Percentiles rank a stretch among this genome's conserved stretches.
Conservation (phyloP, 2,329 filamentous ascomycete genomes). For the Helotiales sp. region DNA sequence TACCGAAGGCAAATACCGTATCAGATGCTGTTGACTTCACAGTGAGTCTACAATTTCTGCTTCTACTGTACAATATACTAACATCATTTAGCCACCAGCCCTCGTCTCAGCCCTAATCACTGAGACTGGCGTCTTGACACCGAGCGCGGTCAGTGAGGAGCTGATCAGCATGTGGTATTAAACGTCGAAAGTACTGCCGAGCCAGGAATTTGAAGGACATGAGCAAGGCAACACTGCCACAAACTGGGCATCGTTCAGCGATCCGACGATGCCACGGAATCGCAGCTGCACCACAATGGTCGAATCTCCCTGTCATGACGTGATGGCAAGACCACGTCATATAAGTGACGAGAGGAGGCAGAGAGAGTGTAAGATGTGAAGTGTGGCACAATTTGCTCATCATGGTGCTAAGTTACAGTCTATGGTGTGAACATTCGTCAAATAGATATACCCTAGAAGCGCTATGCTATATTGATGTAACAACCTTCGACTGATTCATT, state of each 20-base stretch:
- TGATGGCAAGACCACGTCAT: background rate
- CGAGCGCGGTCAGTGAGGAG: slow-evolving; percentile 72
- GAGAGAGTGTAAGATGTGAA: background rate
- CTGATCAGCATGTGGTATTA: slow-evolving; percentile 53
- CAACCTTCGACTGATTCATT: background rate
- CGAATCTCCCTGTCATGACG: background rate
- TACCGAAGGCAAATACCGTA: slow-evolving; percentile 42
- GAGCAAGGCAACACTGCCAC: background rate
- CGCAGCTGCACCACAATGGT: background rate
- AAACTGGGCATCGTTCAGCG: background rate
- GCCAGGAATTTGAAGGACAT: background rate
- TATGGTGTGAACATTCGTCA: background rate
- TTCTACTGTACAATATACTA: slow-evolving; percentile 29
- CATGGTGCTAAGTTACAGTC: background rate
- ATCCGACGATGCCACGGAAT: background rate
- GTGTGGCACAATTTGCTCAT: background rate
- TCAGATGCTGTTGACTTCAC: slow-evolving; percentile 71
- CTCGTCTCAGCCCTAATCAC: slow-evolving; percentile 77
- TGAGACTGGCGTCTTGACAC: slow-evolving; percentile 73
- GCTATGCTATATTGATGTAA: background rate
- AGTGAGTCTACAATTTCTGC: slow-evolving; percentile 48
- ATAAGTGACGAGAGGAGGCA: background rate
- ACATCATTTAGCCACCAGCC: slow-evolving; percentile 61
- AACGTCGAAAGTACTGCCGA: background rate
- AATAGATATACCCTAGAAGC: background rate